Evolutionary conservation across 345 rosid genomes (phyloP).

Genomic region (Melaleuca quinquenervia): DNA sequence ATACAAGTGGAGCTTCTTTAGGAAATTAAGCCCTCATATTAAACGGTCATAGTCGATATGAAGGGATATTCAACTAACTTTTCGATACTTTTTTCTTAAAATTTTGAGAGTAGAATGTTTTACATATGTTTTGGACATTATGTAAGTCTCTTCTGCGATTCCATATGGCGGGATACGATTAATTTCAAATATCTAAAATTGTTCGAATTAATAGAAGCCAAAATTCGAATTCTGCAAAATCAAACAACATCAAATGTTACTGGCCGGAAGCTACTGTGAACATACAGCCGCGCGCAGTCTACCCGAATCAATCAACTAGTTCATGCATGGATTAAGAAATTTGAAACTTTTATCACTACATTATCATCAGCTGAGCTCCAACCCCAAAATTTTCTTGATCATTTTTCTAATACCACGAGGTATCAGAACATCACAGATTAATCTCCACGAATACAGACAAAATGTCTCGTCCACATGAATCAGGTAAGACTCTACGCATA

Average conservation of each 20-base stretch:
- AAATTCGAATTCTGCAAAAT: neutral
- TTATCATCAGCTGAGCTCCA: neutral
- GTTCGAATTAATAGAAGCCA: neutral
- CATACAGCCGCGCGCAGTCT: neutral
- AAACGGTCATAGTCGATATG: fast-evolving
- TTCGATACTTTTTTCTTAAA: neutral
- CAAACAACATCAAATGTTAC: neutral
- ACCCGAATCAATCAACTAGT: neutral
- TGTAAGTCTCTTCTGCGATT: neutral
- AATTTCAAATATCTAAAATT: neutral
- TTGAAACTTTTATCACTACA: neutral
- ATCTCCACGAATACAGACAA: neutral
- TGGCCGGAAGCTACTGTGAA: fast-evolving
- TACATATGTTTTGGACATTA: neutral
- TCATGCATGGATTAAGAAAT: neutral
- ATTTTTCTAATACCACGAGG: neutral
- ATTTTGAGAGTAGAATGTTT: neutral
- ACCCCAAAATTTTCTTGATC: neutral
- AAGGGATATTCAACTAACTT: neutral
- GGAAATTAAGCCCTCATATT: neutral
- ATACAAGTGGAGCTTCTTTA: neutral
- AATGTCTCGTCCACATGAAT: neutral
- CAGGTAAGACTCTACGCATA: neutral
- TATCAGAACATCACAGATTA: neutral
- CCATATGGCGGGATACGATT: fast-evolving